Base-by-base conservation (phyloP, 2,329 filamentous ascomycete species). In the Epichloe amarillans region DNA sequence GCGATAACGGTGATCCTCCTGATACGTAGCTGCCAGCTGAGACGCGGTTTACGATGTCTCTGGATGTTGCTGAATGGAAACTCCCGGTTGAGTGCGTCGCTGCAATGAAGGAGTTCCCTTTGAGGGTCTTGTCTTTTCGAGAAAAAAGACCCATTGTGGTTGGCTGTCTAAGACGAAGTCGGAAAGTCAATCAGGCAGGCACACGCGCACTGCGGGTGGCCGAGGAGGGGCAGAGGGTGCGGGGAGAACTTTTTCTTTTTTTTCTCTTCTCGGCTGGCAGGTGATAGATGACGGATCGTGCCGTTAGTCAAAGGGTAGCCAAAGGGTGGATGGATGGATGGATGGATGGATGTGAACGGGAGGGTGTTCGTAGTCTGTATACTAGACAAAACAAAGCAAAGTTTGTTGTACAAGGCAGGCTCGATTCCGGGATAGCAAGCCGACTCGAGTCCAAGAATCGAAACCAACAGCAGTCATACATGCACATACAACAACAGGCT, bases 91-190 rank as follows among this genome's bases (percentile, higher is more conserved):
- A 75, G 55, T 72, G 66, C 53, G 70, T 70, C 48, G 64, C 68
- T 53, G 69, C 67, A 60, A 74, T 64, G 44, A 66, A 61, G 19
- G 68, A 63, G 52, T 70, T 66, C 56, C 61, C 63, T 62, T 69
- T 73, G 49, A 70, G 63, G 54, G 70, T 64, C 67, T 73, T 77
- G 57, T 76, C 70, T 60, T 72, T 77, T 53, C 76, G 69, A 37
- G 76, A 76, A 61, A 80, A 80, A 55, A 80, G 59, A 58, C 76
- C 75, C 76, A 80, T 80, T 51, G 35, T 51, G 56, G 48, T 49
- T 55, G 54, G 43, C 50, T 51, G 43, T 49, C 46, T 37, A 23
- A 42, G 39, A 44, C 42, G 35, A 50, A 46, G 49, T 37, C 46
- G 40, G 30, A 45, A 49, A 50, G 47, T 54, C 47, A 52, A 48